phyloP scores from a whole-genome alignment of 495 filamentous ascomycete species.

The Neurospora sp. region DNA sequence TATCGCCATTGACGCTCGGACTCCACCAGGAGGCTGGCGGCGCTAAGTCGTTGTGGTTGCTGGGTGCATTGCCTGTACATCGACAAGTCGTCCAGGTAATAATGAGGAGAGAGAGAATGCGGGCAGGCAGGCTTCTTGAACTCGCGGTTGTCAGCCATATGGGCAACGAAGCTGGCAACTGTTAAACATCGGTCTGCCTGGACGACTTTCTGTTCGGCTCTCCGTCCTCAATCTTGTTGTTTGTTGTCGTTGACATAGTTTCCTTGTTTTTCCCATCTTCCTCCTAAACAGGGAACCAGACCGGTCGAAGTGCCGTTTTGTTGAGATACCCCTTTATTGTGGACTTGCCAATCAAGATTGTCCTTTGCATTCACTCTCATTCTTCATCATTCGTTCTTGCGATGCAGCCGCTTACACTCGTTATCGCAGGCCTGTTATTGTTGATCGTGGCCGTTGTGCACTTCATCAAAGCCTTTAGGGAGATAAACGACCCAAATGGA shows the following conservation, averaged over 20 bases:
- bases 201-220: not conserved
- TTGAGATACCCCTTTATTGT: not conserved
- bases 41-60: not conserved
- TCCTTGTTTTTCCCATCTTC: not conserved
- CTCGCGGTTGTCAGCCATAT: not conserved
- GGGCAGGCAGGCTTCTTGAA: not conserved
- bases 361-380: not conserved
- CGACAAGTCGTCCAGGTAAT: not conserved
- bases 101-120: not conserved
- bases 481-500: conserved; percentile 24
- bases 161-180: not conserved
- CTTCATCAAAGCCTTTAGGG: conserved; percentile 19
- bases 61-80: not conserved
- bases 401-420: not conserved
- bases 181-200: not conserved
- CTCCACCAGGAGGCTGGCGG: not conserved
- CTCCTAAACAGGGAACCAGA: not conserved
- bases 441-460: conserved; percentile 16
- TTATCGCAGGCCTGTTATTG: conserved; percentile 13
- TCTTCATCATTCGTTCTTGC: not conserved
- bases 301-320: not conserved
- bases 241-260: not conserved
- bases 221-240: not conserved
- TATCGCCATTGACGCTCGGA: not conserved
- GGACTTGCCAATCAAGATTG: not conserved